These are phyloP conservation scores for Termitomyces sp. DNA, from an alignment of 768 basidiomycete genomes.

Conservation along the genomic window DNA sequence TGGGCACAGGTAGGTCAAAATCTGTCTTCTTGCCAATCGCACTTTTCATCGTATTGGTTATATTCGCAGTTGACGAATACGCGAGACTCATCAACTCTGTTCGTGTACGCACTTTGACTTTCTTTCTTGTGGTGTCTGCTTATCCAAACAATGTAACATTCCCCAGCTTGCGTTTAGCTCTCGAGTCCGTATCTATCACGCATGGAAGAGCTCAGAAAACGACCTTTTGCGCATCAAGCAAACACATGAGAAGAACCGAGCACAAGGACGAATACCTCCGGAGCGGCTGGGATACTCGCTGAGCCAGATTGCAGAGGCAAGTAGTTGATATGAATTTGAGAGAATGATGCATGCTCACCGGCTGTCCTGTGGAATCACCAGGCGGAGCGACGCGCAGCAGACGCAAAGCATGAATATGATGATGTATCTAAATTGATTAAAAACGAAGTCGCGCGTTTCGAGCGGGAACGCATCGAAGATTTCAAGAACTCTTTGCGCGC, in stretches of 20 bases:
- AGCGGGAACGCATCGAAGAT: constrained; percentile 89
- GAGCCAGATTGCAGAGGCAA: constrained; percentile 74
- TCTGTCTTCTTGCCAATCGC: background rate
- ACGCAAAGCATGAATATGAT: constrained; percentile 86
- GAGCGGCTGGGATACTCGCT: constrained; percentile 74
- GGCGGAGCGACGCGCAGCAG: constrained; percentile 81
- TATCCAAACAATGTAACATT: background rate
- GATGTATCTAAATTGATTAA: constrained; percentile 85
- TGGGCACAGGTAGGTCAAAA: constrained; percentile 56
- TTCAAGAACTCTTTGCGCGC: constrained; percentile 81
- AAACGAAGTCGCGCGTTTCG: constrained; percentile 84
- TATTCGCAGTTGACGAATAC: constrained; percentile 75
- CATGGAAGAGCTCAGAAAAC: constrained; percentile 76
- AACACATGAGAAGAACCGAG: constrained; percentile 75
- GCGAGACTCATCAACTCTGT: constrained; percentile 86
- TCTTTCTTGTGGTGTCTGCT: background rate
- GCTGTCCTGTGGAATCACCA: constrained; percentile 20
- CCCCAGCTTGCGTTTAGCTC: constrained; percentile 79
- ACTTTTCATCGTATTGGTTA: constrained; percentile 6
- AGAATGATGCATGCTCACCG: background rate
- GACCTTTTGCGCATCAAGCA: constrained; percentile 69
- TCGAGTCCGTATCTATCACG: constrained; percentile 74
- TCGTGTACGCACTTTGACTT: constrained; percentile 43
- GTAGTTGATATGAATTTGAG: constrained; percentile 10
- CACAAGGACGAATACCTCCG: constrained; percentile 64